A percentile compares a stretch with the other conserved stretches of the same genome.
Evolutionary conservation across 345 rosid species (phyloP).

Genomic region (Cochlearia excelsa): DNA sequence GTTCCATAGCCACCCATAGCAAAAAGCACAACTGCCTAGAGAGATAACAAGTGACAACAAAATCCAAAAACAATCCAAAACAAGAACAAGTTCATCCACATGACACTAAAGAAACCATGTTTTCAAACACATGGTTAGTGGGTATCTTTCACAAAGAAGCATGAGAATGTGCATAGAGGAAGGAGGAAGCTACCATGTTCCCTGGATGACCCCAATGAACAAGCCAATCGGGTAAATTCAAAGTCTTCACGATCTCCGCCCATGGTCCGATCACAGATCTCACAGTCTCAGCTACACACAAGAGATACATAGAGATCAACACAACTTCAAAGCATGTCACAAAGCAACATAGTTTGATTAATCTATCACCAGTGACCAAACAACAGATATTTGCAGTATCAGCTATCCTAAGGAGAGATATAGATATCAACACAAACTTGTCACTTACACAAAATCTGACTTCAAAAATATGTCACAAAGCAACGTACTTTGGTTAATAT

Average conservation of each 20-base stretch:
- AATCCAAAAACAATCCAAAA: slow-evolving; percentile 17
- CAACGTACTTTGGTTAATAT: background rate
- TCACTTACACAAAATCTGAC: too few species aligned
- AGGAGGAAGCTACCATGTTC: slow-evolving; percentile 54
- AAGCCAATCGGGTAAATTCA: slow-evolving; percentile 81
- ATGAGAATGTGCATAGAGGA: background rate
- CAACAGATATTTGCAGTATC: too few species aligned
- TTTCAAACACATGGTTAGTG: background rate
- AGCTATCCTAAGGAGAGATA: too few species aligned
- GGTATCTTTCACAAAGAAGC: slow-evolving; percentile 6
- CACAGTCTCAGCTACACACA: slow-evolving; percentile 56
- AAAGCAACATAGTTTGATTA: background rate
- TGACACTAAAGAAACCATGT: background rate
- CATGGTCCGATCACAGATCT: slow-evolving; percentile 68
- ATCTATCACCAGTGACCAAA: too few species aligned
- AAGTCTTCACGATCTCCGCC: slow-evolving; percentile 73
- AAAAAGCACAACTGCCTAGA: slow-evolving; percentile 88
- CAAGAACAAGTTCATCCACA: background rate
- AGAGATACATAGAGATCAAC: slow-evolving; percentile 4
- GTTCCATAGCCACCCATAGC: slow-evolving; percentile 99
- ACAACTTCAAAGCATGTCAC: background rate
- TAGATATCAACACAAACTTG: too few species aligned
- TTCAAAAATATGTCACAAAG: background rate
- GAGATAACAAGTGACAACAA: background rate
- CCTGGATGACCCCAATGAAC: slow-evolving; percentile 98